Evolutionary conservation across 2,329 filamentous ascomycete species (phyloP).

Genomic region (Trichoderma citrinoviride): DNA sequence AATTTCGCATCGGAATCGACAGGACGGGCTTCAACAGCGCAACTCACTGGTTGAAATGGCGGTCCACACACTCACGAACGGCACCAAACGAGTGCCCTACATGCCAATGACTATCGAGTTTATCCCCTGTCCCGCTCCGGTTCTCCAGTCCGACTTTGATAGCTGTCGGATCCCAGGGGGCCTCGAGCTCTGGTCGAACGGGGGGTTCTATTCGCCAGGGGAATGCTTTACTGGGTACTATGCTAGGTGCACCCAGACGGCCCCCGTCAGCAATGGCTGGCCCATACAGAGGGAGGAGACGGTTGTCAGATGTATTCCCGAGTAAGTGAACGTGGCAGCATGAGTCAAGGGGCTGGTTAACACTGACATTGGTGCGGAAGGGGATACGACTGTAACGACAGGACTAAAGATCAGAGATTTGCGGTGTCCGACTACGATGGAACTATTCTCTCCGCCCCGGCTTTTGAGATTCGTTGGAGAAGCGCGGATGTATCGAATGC

Average conservation of each 20-base stretch:
- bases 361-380: constrained; percentile 4
- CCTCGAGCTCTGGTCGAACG: constrained; percentile 27
- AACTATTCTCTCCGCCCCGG: constrained; percentile 30
- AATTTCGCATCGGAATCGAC: not conserved
- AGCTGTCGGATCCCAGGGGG: constrained; percentile 28
- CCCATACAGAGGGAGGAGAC: constrained; percentile 30
- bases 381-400: constrained; percentile 28
- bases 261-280: constrained; percentile 23
- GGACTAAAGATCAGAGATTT: constrained; percentile 26
- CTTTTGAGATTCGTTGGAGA: constrained; percentile 34
- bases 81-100: constrained; percentile 23
- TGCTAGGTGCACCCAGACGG: constrained; percentile 30
- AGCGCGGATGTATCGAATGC: constrained; percentile 24
- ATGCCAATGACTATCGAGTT: constrained; percentile 29
- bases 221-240: constrained; percentile 32
- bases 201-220: constrained; percentile 34
- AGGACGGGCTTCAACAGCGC: no score
- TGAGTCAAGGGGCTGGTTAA: no score
- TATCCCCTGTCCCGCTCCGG: constrained; percentile 26
- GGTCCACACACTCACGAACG: constrained; percentile 20
- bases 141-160: constrained; percentile 27
- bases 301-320: constrained; percentile 31
- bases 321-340: constrained; percentile 19
- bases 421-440: constrained; percentile 26
- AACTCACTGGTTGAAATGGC: constrained; percentile 12